These are phyloP conservation scores for Castanopsis chinensis DNA, from an alignment of 306 rosid genomes.

Conservation along the genomic window DNA sequence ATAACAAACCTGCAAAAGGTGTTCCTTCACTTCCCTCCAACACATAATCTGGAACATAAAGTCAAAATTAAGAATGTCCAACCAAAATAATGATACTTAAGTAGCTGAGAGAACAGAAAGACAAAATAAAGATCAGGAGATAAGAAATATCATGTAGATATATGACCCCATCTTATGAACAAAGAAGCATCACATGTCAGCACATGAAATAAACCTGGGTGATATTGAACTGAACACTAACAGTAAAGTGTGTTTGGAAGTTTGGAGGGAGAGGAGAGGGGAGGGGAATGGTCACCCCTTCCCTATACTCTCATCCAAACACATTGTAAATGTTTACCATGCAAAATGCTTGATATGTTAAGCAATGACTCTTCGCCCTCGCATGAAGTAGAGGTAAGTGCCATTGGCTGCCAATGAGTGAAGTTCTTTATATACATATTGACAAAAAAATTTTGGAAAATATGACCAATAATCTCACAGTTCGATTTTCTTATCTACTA, in stretches of 20 bases:
- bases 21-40: slow-evolving; percentile 99
- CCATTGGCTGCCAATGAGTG: neutral
- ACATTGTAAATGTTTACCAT: neutral
- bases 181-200: neutral
- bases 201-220: neutral
- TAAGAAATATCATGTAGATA: neutral
- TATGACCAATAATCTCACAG: neutral
- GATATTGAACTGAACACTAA: neutral
- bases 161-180: neutral
- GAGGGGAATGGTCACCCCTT: no score
- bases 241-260: neutral
- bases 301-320: no score
- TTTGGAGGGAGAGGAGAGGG: no score
- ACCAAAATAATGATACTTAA: slow-evolving; percentile 16
- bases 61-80: slow-evolving; percentile 21
- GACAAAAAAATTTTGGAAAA: neutral
- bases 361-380: neutral
- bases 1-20: slow-evolving; percentile 76
- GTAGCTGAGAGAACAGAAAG: slow-evolving; percentile 2
- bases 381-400: neutral
- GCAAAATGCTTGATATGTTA: neutral
- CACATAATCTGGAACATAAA: slow-evolving; percentile 69
- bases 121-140: neutral
- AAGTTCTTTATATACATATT: neutral
- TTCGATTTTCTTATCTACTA: neutral